Evolutionary conservation across 345 rosid species (phyloP).

Genomic region (Populus alba): DNA sequence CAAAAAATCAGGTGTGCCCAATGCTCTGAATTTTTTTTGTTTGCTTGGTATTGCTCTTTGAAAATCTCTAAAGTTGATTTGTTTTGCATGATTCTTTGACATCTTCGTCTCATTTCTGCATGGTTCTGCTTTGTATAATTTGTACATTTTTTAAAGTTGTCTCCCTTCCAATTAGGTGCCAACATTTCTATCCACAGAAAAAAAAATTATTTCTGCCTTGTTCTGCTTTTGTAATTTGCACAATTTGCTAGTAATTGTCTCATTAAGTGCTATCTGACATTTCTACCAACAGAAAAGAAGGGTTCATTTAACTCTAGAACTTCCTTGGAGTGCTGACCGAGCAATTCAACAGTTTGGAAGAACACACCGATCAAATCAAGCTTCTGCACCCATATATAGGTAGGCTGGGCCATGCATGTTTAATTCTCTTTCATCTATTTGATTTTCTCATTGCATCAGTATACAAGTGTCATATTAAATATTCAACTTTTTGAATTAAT

Average conservation of each 20-base stretch:
- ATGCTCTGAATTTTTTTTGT: constrained; percentile 4
- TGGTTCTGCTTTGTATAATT: too few species aligned
- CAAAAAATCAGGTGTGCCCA: constrained; percentile 66
- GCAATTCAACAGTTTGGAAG: constrained; percentile 99
- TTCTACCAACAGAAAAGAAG: constrained; percentile 68
- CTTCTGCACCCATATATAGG: constrained; percentile 99
- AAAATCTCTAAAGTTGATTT: neutral
- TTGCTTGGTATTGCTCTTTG: neutral
- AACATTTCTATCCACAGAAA: neutral
- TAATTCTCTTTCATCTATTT: neutral
- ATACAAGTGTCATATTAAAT: neutral
- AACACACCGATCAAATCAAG: constrained; percentile 97
- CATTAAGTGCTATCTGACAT: constrained; percentile 4
- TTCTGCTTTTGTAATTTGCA: constrained; percentile 3
- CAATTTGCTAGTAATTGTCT: neutral
- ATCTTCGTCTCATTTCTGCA: too few species aligned
- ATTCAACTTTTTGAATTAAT: neutral
- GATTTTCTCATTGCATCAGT: neutral
- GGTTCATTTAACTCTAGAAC: constrained; percentile 94
- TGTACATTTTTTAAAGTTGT: too few species aligned
- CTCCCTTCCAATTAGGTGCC: too few species aligned
- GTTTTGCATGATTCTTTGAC: neutral
- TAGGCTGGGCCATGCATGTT: constrained; percentile 20
- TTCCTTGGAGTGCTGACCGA: constrained; percentile 99
- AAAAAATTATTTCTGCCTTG: neutral